Base-by-base conservation (phyloP, 257 asterid genomes). In the Solanum paucissectum region DNA sequence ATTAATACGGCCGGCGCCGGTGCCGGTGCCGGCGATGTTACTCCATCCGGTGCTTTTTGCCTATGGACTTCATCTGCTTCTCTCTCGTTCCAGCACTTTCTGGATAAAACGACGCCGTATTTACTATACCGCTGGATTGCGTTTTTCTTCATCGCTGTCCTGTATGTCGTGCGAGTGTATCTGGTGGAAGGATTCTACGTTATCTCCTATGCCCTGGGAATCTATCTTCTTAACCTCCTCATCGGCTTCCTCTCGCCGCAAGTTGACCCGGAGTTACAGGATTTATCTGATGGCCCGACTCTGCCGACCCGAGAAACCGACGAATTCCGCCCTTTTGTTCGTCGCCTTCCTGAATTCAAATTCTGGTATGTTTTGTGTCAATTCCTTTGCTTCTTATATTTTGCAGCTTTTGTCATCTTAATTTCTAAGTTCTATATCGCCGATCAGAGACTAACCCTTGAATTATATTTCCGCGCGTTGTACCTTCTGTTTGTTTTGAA, bases 301-400 rank as follows among this genome's bases (percentile, higher is more conserved):
- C 91, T 93, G 40, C 94, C 96, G 23, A 79, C 87, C 87, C 93
- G 91, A 89, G 88, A 71, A 87, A 88, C 94, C 74, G 94, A 94
- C 62, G 96, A 94, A 91, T 94, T 90, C 81, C 94, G 96, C 79
- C 97, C 97, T 20, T 93, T 94, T 72, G 94, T 91, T 40, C 93
- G 94, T 83, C 94, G 97, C 86, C 91, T 93, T 4, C 93, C 94
- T 13, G 95, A 94, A 87, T 93, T 91, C 49, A 92, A 88, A 87
- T 93, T 93, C 90, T 94, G 96, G 97, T 94, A 66, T 16, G 88
- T 73, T 73, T 84, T 29, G 8, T 42, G 64, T 44, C n/a, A 27
- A 77, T 85, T 79, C 40, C 10, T 66, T 62, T 55, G 13, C 12
- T 49, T 55, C 38, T 9, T n/a, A 25, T 71, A 9, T 87, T 64